These are phyloP conservation scores for Penicillium oxalicum DNA, from an alignment of 2,329 filamentous ascomycete species.

Conservation along the genomic window DNA sequence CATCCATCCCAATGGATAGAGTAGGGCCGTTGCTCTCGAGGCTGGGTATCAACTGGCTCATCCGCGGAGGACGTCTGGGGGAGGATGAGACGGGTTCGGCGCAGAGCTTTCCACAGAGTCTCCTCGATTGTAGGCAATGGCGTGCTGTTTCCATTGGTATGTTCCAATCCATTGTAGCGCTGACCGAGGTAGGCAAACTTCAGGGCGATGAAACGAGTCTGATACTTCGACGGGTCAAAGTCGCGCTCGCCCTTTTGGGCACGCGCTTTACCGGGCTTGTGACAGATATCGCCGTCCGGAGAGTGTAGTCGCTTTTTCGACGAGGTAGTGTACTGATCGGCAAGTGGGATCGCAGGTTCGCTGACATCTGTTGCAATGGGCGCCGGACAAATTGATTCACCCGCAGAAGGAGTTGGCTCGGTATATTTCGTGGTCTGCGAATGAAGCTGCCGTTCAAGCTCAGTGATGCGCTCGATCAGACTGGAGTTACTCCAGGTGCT, in stretches of 20 bases:
- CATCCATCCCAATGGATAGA: conserved; percentile 71
- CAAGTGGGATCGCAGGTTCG: conserved; percentile 17
- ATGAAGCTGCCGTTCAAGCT: conserved; percentile 61
- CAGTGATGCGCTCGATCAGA: conserved; percentile 61
- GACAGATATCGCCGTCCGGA: conserved; percentile 21
- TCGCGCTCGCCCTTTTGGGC: conserved; percentile 42
- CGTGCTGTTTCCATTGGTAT: conserved; percentile 63
- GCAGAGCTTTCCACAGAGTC: conserved; percentile 84
- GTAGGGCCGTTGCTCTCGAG: conserved; percentile 36
- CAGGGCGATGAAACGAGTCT: conserved; percentile 76
- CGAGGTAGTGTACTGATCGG: conserved; percentile 3
- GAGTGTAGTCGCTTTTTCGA: conserved; percentile 15
- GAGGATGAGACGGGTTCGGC: conserved; percentile 74
- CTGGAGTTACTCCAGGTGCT: conserved; percentile 61
- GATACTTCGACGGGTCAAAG: conserved; percentile 75
- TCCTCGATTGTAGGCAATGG: conserved; percentile 81
- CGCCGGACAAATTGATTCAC: conserved; percentile 2
- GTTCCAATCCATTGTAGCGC: conserved; percentile 88
- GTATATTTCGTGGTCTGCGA: conserved; percentile 39
- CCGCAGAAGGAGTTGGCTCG: conserved; percentile 3
- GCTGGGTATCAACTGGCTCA: conserved; percentile 37
- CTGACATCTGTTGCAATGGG: conserved; percentile 14
- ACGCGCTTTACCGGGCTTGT: conserved; percentile 21
- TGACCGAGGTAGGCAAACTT: conserved; percentile 93
- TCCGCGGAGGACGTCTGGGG: conserved; percentile 48